Conservation (phyloP, 2,329 filamentous ascomycete genomes). For the Curvularia sp. region DNA sequence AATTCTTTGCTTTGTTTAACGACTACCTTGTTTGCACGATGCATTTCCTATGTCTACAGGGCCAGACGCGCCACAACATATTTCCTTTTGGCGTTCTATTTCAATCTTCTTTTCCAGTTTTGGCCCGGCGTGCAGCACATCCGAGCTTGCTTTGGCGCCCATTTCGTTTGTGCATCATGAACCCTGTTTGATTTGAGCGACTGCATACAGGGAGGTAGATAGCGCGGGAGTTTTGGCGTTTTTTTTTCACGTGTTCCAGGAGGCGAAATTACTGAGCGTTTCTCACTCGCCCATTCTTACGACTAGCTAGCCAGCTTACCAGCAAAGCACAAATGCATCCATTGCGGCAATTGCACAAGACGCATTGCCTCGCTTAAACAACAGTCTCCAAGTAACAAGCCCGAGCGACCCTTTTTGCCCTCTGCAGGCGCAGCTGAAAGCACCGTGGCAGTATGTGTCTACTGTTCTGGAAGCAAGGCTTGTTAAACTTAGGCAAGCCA, state of each 20-base stretch:
- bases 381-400: neutral
- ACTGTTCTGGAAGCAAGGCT: constrained; percentile 14
- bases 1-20: constrained; percentile 19
- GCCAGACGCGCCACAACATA: neutral
- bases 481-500: constrained; percentile 15
- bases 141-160: neutral
- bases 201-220: constrained; percentile 10
- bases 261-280: constrained; percentile 8
- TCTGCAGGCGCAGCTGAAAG: neutral
- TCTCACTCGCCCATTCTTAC: constrained; percentile 1
- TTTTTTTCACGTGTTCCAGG: constrained; percentile 6
- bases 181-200: constrained; percentile 11
- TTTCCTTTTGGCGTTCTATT: constrained; percentile 1
- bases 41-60: neutral
- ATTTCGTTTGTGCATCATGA: constrained; percentile 11
- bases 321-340: constrained; percentile 7
- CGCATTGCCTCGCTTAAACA: neutral
- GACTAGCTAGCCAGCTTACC: constrained; percentile 1
- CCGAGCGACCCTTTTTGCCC: neutral
- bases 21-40: neutral
- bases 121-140: too few species aligned
- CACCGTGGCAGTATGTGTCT: constrained; percentile 4
- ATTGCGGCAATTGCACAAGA: neutral
- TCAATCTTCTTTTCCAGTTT: too few species aligned
- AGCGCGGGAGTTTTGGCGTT: constrained; percentile 14